Evolutionary conservation across 2,329 filamentous ascomycete genomes (phyloP), one percentile per base, ranked within the genome.

Genomic region (Neurospora sp.): DNA sequence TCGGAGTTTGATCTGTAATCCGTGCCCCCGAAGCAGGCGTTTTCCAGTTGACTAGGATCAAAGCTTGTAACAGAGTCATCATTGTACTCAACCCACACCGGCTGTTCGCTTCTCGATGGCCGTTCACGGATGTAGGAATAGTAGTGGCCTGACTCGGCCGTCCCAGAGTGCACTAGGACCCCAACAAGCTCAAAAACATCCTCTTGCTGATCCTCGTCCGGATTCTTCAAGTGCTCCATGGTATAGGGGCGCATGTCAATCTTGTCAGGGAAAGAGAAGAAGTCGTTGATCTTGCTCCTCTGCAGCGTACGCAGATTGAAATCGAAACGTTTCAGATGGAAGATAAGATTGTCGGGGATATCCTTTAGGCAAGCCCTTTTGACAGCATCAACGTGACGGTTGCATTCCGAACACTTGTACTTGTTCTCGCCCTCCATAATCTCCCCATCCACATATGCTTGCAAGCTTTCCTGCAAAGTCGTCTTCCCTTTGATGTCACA

Each of bases 371-470:
- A 98, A 12, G 94, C 92, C 75, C 92, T 88, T 80, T 97, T 97
- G 74, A 98, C 92, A 23, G 96, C 96, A 79, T 97, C 91, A 17
- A 99, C 96, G 75, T 96, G 91, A 11, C 88, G 88, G 72, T 93
- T 92, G 78, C 96, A 99, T 4, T 88, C 91, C 38, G 93, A 94
- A 81, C 96, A 99, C 74, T 96, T 97, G 83, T 98, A 99, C 81
- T 97, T 97, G 83, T 99, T 98, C 76, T 97, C 89, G 74, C 96
- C 96, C 83, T 97, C 93, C 91, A 99, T 94, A 41, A 96, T 89
- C 80, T 99, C 96, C 4, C 96, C 96, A 77, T 96, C 92, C 12
- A 98, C 93, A 78, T 97, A 98, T n/a, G 95, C 93, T 75, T 93
- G 89, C 15, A 99, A 83, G 77, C 96, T 98, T 74, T 97, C 93